Base-by-base conservation (phyloP, 1,139 yeast genomes). In the Spathaspora sp. region DNA sequence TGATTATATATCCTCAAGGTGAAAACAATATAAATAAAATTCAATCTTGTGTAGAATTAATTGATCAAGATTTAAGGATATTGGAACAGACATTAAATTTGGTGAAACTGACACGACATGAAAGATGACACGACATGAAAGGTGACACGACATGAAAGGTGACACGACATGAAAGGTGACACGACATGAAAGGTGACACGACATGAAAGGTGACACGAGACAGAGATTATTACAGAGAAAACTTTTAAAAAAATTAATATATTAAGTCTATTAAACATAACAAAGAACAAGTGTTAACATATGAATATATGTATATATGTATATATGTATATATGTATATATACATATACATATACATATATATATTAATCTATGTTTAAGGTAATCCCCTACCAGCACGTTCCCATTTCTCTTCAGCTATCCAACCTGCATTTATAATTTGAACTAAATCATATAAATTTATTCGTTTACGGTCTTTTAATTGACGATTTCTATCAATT, bases 341-440 rank as follows among this genome's bases (percentile, higher is more conserved):
- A n/a, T n/a, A n/a, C n/a, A n/a, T n/a, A n/a, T n/a, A n/a, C n/a
- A n/a, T n/a, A n/a, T n/a, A n/a, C n/a, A n/a, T 34, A 34, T 34
- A n/a, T n/a, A 15, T 15, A 13, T 34, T 17, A 29, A 3, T 25
- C 10, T 17, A 16, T 34, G 23, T 11, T 53, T 51, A 70, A 17
- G 76, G 64, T 43, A 73, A 56, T 1, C 81, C 81, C 43, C 61
- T 65, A 6, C 79, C 80, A 7, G 82, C 82, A 39, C 79, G 57
- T 45, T 82, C 89, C 84, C 88, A 85, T 55, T 76, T 77, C 49
- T 77, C 83, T 18, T 78, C 80, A 46, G 79, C 80, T 16, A 73
- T 69, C 95, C 95, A 86, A 7, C 91, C 93, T 5, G 81, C 76
- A 56, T 85, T 78, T 33, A 86, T 76, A 13, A 86, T 76, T 48